Percentiles rank a stretch among this genome's conserved stretches.
These are phyloP conservation scores for Coffea eugenioides DNA, from an alignment of 257 asterid species.

Conservation along the genomic window DNA sequence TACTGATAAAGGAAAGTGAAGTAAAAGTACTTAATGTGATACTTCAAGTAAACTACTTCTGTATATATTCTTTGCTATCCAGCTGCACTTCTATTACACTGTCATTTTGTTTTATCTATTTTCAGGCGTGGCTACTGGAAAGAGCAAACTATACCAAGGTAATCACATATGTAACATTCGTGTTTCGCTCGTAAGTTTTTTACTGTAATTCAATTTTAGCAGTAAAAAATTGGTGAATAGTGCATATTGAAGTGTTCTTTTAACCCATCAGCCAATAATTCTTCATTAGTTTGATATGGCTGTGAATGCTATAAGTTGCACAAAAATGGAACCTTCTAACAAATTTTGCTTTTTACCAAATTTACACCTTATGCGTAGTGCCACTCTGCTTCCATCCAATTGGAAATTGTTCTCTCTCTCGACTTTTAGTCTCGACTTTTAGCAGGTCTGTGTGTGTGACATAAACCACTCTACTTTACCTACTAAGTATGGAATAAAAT, in stretches of 20 bases:
- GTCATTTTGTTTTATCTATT: neutral
- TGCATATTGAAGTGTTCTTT: neutral
- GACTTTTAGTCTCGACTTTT: too few relatives aligned
- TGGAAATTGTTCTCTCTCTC: too few relatives aligned
- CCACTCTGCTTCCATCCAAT: too few relatives aligned
- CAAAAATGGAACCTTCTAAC: too few relatives aligned
- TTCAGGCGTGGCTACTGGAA: constrained; percentile 83
- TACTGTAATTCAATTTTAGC: neutral
- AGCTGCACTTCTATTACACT: neutral
- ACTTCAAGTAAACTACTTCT: neutral
- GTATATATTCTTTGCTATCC: neutral
- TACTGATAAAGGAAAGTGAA: neutral
- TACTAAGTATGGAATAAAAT: too few relatives aligned
- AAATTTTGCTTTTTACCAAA: too few relatives aligned
- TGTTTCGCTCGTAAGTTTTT: neutral
- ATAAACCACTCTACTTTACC: too few relatives aligned
- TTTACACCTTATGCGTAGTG: too few relatives aligned
- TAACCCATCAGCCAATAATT: too few relatives aligned
- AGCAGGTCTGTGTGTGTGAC: too few relatives aligned
- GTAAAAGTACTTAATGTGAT: neutral
- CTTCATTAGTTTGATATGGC: too few relatives aligned
- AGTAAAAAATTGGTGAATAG: neutral
- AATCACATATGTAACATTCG: neutral
- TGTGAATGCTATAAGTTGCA: too few relatives aligned
- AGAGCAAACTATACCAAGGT: constrained; percentile 85